These are phyloP conservation scores for Bacidia gigantensis DNA, from an alignment of 495 filamentous ascomycete species.

Conservation along the genomic window DNA sequence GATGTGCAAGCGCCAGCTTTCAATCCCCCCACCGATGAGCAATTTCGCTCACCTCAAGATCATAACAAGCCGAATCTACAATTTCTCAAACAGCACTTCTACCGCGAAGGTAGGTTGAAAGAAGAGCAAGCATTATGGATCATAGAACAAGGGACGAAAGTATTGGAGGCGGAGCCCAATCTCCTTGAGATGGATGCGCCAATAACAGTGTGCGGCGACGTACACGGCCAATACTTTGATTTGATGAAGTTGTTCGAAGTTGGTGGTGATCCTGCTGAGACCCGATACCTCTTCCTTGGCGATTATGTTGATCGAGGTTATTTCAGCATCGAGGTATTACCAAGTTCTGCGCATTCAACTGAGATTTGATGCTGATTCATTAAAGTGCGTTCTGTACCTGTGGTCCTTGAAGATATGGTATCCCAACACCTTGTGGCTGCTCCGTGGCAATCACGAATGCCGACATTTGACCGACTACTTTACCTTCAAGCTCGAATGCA, in stretches of 20 bases:
- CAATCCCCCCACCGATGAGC: constrained; percentile 73
- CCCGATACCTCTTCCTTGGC: constrained; percentile 88
- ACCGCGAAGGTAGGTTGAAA: constrained; percentile 89
- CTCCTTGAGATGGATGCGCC: constrained; percentile 98
- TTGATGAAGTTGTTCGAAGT: constrained; percentile 99
- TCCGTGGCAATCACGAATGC: constrained; percentile 96
- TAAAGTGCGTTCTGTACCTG: constrained; percentile 81
- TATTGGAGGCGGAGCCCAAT: constrained; percentile 80
- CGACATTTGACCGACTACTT: constrained; percentile 98
- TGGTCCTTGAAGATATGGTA: constrained; percentile 99
- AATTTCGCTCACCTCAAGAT: constrained; percentile 64
- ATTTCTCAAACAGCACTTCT: constrained; percentile 96
- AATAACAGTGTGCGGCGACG: constrained; percentile 98
- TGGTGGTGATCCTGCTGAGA: constrained; percentile 90
- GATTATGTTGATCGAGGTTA: constrained; percentile 98
- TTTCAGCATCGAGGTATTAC: constrained; percentile 82
- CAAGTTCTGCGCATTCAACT: neutral
- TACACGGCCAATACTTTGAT: constrained; percentile 98
- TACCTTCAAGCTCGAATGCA: constrained; percentile 98
- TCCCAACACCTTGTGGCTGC: constrained; percentile 89
- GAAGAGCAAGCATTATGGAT: constrained; percentile 97
- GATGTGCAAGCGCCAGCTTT: constrained; percentile 96
- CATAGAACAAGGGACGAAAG: constrained; percentile 66
- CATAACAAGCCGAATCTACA: constrained; percentile 78
- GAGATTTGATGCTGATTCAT: constrained; percentile 3